Evolutionary conservation across 2,329 filamentous ascomycete genomes (phyloP), one percentile per base, ranked within the genome.

Genomic region (Zelopaecilomyces penicillatus): DNA sequence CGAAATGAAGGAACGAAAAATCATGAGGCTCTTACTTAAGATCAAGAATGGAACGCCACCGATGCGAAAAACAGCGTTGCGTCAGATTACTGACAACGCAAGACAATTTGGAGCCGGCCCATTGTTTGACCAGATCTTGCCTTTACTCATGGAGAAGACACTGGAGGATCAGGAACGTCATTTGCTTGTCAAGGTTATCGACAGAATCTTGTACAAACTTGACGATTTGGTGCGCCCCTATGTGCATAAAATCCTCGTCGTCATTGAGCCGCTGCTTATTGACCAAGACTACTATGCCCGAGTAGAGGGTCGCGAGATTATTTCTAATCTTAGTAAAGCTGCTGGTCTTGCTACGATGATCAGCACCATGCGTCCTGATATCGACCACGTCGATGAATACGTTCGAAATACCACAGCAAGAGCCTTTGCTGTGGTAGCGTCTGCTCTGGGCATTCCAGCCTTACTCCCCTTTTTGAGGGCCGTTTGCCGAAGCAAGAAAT

Each of bases 201-300:
- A 98, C 63, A 85, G 93, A 67, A 90, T 98, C 48, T 79, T 98
- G 5, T 98, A 97, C 77, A 98, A 98, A 70, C 80, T 98, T 27
- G 93, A 97, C 62, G 93, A 98, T 57, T 76, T 97, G 52, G 93
- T 98, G 43, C 82, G 93, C 35, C 93, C 93, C 26, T 98, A 91
- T 52, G 91, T 95, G 11, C 94, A 98, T 72, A 97, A 97, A 71
- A 98, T 98, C 50, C 69, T 98, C 46, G 93, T 98, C 43, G 93
- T 98, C 60, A 98, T 98, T 57, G 94, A 98, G 65, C 93, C 93
- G n/a, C 74, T 98, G 41, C 85, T 98, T 53, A 98, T 98, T 59
- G 94, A 98, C 61, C 93, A 98, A 69, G 94, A 98, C 68, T 98
- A 98, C 69, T 98, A 98, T 65, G 93, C 94, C 36, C 85, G 93